Percentiles rank a stretch among this genome's conserved stretches.
These are phyloP conservation scores for Bacterosira constricta DNA, from an alignment of 108 stramenopile species.

Conservation along the genomic window DNA sequence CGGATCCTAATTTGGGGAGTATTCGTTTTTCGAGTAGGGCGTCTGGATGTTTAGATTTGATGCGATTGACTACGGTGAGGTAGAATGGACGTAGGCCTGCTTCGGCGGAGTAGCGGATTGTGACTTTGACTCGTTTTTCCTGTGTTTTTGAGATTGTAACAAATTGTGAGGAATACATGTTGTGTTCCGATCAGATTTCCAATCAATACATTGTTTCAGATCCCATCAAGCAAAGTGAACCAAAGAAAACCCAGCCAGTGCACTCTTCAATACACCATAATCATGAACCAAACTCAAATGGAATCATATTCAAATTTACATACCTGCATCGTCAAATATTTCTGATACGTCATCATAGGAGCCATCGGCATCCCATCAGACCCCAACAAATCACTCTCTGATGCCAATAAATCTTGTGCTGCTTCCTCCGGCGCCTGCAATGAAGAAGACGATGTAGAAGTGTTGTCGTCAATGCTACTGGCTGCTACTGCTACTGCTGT, in stretches of 20 bases:
- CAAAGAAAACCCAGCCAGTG: background rate
- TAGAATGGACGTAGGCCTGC: conserved; percentile 73
- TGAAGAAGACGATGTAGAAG: background rate
- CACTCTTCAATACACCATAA: no score
- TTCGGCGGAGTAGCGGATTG: conserved; percentile 70
- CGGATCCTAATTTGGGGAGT: conserved; percentile 39
- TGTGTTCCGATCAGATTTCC: no score
- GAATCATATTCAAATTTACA: no score
- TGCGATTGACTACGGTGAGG: conserved; percentile 75
- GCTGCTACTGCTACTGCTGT: no score
- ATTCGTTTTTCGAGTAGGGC: conserved; percentile 68
- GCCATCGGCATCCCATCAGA: conserved; percentile 27
- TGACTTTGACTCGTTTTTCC: conserved; percentile 72
- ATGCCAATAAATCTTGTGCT: conserved; percentile 3
- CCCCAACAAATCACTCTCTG: conserved; percentile 2
- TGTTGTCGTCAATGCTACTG: background rate
- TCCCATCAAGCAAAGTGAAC: no score
- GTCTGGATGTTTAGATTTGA: conserved; percentile 74
- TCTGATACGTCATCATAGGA: conserved; percentile 60
- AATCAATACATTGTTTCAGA: no score
- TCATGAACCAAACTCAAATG: no score
- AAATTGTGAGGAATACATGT: no score
- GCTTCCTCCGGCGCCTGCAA: background rate
- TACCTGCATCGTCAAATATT: conserved; percentile 78
- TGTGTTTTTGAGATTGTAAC: no score